Conservation (phyloP, 345 rosid genomes). For the Moricandia moricandioides region DNA sequence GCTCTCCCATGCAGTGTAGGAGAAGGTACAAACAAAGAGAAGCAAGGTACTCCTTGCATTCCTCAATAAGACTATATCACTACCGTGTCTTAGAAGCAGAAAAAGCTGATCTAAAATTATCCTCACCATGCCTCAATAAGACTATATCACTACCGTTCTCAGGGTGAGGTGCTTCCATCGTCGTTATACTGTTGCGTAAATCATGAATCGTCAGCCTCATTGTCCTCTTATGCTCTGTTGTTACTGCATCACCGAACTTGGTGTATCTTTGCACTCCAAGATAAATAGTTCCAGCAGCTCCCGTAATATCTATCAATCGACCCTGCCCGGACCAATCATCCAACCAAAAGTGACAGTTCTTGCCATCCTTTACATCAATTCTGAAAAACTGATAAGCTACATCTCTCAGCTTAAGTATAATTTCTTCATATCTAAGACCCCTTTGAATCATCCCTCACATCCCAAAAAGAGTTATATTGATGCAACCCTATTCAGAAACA, state of each 20-base stretch:
- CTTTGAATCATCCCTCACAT: background rate
- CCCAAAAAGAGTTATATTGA: background rate
- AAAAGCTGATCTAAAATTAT: background rate
- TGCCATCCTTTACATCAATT: background rate
- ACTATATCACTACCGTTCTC: background rate
- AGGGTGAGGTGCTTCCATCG: background rate
- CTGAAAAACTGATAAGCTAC: background rate
- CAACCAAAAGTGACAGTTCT: background rate
- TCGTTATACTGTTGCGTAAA: background rate
- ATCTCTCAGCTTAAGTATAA: background rate
- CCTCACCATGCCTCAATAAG: background rate
- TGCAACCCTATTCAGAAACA: too few species aligned
- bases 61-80: too few species aligned
- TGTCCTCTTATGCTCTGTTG: background rate
- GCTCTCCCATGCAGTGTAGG: background rate
- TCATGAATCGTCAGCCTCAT: background rate
- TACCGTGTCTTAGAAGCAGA: background rate
- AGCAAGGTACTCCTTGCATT: background rate
- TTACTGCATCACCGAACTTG: background rate
- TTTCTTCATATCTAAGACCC: background rate
- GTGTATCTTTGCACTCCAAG: background rate
- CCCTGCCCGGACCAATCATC: too few species aligned
- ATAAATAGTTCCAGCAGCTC: background rate
- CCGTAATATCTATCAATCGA: background rate
- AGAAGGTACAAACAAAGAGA: background rate